Evolutionary conservation across 2,329 filamentous ascomycete genomes (phyloP), one percentile per base, ranked within the genome.

Genomic region (Periglandula ipomoeae): DNA sequence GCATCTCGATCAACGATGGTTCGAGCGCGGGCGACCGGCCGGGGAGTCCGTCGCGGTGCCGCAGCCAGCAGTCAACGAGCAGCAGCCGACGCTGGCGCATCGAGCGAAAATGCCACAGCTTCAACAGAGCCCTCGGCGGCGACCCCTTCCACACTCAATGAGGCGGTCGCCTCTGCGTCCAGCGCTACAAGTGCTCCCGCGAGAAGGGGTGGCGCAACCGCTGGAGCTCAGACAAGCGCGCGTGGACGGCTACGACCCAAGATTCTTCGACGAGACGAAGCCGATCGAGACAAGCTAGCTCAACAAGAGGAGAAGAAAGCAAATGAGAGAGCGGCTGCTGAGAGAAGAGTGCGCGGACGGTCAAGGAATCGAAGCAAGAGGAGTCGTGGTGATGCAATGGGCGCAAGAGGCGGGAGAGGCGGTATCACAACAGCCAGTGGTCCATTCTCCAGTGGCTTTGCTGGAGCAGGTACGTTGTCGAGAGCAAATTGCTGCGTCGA

Each of bases 261-360:
- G 54, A 72, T 70, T 50, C 58, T 75, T 43, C 68, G 74, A 47
- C 64, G 74, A 67, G 72, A 76, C 61, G 73, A 75, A 48, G 68
- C 70, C 6, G 72, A 75, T 46, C 64, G 74, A 57, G 71, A 74
- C 47, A 67, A 56, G 45, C 60, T 76, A 9, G 73, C 73, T 41
- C 63, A 68, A 11, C 64, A 69, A 47, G 70, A 72, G 51, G 64
- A 69, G 47, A 63, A 70, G 50, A 72, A 72, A 52, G 67, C 69
- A 2, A 65, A 53, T 30, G 66, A 69, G 44, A 63, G 66, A 43
- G 67, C 64, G 4, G 67, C 68, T 4, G 68, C 68, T 22, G 68
- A 70, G 58, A 61, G 63, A 19, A 62, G 61, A 46, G 64, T 65
- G 5, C 54, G 68, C 55, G 60, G 70, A 2, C 65, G 68, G 5